These are phyloP conservation scores for Cylindrotheca fusiformis DNA, from an alignment of 108 stramenopile species.

Conservation along the genomic window DNA sequence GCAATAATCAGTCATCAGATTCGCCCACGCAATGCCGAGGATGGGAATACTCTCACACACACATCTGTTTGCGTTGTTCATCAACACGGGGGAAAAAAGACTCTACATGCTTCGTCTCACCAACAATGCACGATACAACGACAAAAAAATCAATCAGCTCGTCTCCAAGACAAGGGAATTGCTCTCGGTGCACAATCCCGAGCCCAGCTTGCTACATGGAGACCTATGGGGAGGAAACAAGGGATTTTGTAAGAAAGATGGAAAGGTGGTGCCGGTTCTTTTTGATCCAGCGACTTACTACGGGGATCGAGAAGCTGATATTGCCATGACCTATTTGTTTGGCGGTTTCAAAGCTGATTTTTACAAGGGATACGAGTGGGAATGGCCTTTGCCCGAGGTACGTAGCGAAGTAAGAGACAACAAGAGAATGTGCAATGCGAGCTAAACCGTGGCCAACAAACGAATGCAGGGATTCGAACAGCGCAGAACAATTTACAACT, in stretches of 20 bases:
- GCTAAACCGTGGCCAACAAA: no score
- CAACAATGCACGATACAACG: slow-evolving; percentile 21
- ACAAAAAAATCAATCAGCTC: slow-evolving; percentile 26
- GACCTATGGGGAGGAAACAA: slow-evolving; percentile 87
- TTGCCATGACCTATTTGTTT: slow-evolving; percentile 69
- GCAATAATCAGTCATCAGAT: no score
- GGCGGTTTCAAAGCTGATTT: slow-evolving; percentile 66
- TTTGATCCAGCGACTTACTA: slow-evolving; percentile 87
- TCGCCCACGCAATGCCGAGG: no score
- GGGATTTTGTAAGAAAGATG: slow-evolving; percentile 50
- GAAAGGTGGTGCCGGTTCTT: slow-evolving; percentile 53
- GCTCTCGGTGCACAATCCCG: slow-evolving; percentile 55
- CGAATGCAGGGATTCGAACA: no score
- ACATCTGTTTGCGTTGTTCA: no score
- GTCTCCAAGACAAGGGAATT: slow-evolving; percentile 48
- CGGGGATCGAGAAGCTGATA: slow-evolving; percentile 81
- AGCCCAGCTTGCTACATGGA: slow-evolving; percentile 70
- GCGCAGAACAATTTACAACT: slow-evolving; percentile 64
- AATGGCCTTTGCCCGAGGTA: slow-evolving; percentile 65
- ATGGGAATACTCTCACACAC: no score
- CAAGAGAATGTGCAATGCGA: no score
- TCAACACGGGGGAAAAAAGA: no score
- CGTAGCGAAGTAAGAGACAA: no score
- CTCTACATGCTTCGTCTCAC: slow-evolving; percentile 73
- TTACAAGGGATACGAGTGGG: slow-evolving; percentile 70